A percentile compares a stretch with the other conserved stretches of the same genome.
Evolutionary conservation across 139 green algal genomes (phyloP).

Genomic region (Astrephomene gubernaculifera): DNA sequence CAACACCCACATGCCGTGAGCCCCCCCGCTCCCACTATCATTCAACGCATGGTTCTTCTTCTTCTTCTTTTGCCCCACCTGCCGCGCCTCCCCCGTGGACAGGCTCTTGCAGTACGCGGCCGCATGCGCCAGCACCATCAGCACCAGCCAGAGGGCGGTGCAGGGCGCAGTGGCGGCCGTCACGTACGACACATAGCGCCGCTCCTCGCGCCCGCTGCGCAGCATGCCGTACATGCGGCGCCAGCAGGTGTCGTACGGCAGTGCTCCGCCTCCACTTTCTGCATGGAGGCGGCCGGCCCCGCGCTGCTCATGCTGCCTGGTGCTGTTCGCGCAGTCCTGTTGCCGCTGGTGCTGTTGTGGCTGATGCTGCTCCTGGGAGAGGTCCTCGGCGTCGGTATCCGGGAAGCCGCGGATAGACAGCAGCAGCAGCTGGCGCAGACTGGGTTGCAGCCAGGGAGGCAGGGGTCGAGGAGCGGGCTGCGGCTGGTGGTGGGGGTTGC

Average conservation of each 20-base stretch:
- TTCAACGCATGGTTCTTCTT: too few species aligned
- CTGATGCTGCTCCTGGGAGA: background rate
- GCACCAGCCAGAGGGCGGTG: slow-evolving; percentile 3
- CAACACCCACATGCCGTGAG: background rate
- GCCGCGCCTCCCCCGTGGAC: background rate
- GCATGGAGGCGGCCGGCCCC: background rate
- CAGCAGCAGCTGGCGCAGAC: background rate
- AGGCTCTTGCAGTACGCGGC: slow-evolving; percentile 13
- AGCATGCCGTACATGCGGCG: background rate
- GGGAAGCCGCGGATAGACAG: background rate
- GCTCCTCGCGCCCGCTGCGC: background rate
- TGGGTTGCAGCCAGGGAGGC: background rate
- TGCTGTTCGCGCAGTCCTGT: too few species aligned
- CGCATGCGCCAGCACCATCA: slow-evolving; percentile 25
- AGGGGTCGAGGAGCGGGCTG: background rate
- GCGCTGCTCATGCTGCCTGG: background rate
- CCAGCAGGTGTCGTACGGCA: background rate
- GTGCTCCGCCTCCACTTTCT: background rate
- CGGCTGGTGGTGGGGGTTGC: background rate
- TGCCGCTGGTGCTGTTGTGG: background rate
- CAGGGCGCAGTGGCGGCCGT: background rate
- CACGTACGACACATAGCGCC: slow-evolving; percentile 25
- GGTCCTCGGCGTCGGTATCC: too few species aligned
- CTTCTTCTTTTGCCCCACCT: slow-evolving; percentile 29
- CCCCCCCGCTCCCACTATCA: background rate